Evolutionary conservation across 2,329 filamentous ascomycete genomes (phyloP), one percentile per base, ranked within the genome.

Genomic region (Graphium sp.): DNA sequence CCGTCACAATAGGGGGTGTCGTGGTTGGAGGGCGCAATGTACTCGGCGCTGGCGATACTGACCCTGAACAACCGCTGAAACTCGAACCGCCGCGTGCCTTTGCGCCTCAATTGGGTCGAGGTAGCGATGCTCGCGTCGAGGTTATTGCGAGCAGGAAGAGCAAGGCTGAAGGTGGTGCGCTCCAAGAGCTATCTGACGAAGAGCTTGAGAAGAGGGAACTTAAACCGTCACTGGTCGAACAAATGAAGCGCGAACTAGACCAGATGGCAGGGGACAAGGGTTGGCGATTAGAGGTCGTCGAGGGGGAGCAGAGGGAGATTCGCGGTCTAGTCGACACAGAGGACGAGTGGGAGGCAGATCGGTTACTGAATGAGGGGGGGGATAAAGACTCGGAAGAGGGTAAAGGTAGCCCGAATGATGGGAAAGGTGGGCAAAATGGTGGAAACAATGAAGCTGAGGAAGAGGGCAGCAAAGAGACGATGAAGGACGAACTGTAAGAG

Each of bases 261-360:
- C 65, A 71, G 40, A 45, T 79, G 22, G 80, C 81, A 0, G 67
- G 72, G 3, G 71, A 75, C 6, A 67, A 73, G 37, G 71, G 72
- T 11, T 93, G 84, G 83, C 78, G 74, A 41, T 56, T 93, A 34
- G 80, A 89, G 48, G 60, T 89, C 10, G 68, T 89, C 2, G 77
- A 89, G 41, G 62, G 66, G 14, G 54, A 60, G 5, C 44, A 48
- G 5, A 43, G 52, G 35, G 75, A 83, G 44, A 67, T 87, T 22
- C 58, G 76, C 24, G 80, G 76, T 1, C 68, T 80, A 23, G 64
- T 87, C 11, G 72, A 76, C 17, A 62, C 66, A 2, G 59, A 66
- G 1, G 56, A 61, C 7, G 47, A 54, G 7, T 46, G 44, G 11
- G 25, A 28, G 18, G n/a, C 20, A 12, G 20, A 22, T 22, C 10